phyloP scores from a whole-genome alignment of 2,329 filamentous ascomycete genomes.

The Elsinoe ampelina region DNA sequence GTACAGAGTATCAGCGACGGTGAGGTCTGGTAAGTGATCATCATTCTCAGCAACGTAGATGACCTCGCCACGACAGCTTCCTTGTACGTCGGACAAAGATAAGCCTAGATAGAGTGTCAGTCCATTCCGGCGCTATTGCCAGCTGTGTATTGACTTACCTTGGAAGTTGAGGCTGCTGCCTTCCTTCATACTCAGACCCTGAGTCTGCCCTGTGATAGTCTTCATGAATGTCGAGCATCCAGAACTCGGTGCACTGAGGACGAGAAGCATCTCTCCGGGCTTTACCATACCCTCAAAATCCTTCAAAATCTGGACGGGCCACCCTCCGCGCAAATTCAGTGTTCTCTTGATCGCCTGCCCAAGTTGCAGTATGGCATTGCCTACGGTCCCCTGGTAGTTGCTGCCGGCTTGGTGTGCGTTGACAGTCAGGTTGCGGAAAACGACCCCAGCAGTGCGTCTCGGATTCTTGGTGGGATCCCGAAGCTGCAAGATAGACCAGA shows the following conservation, averaged over 20 bases:
- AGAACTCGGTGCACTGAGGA: slow-evolving; percentile 22
- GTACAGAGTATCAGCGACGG: slow-evolving; percentile 47
- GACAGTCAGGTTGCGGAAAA: neutral
- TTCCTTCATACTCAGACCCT: neutral
- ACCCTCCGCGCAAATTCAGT: neutral
- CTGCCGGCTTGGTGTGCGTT: neutral
- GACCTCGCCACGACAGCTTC: slow-evolving; percentile 55
- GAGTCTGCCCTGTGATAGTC: slow-evolving; percentile 52
- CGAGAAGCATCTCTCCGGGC: slow-evolving; percentile 14
- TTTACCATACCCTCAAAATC: neutral
- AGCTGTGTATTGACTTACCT: slow-evolving; percentile 35
- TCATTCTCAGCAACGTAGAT: slow-evolving; percentile 41
- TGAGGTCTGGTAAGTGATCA: slow-evolving; percentile 48
- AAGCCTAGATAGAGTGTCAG: slow-evolving; percentile 28
- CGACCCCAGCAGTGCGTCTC: neutral
- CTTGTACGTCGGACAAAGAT: slow-evolving; percentile 59
- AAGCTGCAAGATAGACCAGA: neutral
- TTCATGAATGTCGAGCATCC: slow-evolving; percentile 59
- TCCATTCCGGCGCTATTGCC: too few relatives aligned
- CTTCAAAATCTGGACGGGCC: neutral
- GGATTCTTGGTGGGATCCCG: neutral
- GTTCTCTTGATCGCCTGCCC: neutral
- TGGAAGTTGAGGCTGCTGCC: slow-evolving; percentile 33
- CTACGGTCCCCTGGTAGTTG: neutral
- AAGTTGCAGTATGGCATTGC: neutral